Evolutionary conservation across 352 stramenopile species (phyloP).

Genomic region (Aphanomyces euteiches): DNA sequence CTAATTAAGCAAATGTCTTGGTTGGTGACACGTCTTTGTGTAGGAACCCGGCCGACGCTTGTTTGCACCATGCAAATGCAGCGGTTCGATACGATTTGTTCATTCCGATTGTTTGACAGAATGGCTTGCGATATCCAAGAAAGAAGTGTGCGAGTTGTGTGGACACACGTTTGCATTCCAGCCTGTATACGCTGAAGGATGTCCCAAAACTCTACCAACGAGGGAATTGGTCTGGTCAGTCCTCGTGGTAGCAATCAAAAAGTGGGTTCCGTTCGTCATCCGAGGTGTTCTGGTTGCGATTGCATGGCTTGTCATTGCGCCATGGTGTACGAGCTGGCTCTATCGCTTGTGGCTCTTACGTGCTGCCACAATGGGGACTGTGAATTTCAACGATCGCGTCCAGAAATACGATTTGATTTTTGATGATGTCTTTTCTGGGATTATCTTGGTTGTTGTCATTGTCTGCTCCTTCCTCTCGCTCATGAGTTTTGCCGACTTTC

Average conservation of each 20-base stretch:
- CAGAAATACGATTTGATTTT: conserved; percentile 58
- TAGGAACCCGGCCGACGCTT: conserved; percentile 67
- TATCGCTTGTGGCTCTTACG: conserved; percentile 93
- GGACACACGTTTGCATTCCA: conserved; percentile 90
- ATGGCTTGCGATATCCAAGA: conserved; percentile 90
- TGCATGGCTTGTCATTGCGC: conserved; percentile 86
- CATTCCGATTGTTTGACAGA: conserved; percentile 94
- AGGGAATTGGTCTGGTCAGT: conserved; percentile 85
- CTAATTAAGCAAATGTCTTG: conserved; percentile 10
- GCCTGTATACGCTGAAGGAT: conserved; percentile 83
- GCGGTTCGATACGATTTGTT: conserved; percentile 90
- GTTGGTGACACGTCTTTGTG: neutral
- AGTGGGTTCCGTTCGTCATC: conserved; percentile 86
- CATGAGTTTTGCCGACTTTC: conserved; percentile 93
- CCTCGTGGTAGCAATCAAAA: conserved; percentile 64
- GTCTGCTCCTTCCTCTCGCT: conserved; percentile 93
- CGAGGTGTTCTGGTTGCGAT: conserved; percentile 67
- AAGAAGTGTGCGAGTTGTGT: conserved; percentile 92
- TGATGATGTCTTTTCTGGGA: conserved; percentile 84
- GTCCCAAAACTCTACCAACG: conserved; percentile 84
- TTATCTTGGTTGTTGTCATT: conserved; percentile 88
- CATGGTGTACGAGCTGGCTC: conserved; percentile 89
- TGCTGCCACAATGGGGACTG: conserved; percentile 76
- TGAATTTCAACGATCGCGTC: conserved; percentile 79
- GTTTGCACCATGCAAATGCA: conserved; percentile 91